These are phyloP conservation scores for Cyclotella distinguenda DNA, from an alignment of 108 stramenopile genomes.

Conservation along the genomic window DNA sequence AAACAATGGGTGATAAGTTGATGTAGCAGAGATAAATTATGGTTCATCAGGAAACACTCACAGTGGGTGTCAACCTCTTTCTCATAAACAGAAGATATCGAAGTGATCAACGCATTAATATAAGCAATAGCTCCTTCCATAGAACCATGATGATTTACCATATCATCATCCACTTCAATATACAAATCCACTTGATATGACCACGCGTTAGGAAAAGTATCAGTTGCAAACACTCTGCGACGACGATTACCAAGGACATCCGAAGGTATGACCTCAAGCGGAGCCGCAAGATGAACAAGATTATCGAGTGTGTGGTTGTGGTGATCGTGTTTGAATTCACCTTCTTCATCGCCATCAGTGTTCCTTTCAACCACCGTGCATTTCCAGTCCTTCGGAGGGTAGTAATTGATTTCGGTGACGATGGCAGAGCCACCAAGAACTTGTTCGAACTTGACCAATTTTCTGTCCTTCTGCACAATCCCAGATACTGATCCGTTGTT, in stretches of 20 bases:
- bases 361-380: not conserved
- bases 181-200: conserved; percentile 19
- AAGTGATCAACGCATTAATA: conserved; percentile 14
- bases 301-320: not conserved
- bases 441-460: conserved; percentile 3
- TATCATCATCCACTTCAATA: conserved; percentile 12
- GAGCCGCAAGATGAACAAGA: too few species aligned
- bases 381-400: conserved; percentile 6
- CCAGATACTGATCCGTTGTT: not conserved
- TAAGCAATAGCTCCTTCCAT: conserved; percentile 4
- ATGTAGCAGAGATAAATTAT: not conserved
- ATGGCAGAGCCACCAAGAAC: not conserved
- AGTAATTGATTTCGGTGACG: not conserved
- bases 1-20: not conserved
- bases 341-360: not conserved
- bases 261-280: not conserved
- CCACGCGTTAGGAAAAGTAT: conserved; percentile 2
- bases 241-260: conserved; percentile 1
- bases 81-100: conserved; percentile 10
- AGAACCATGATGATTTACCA: conserved; percentile 6
- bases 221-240: conserved; percentile 2
- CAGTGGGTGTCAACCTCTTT: conserved; percentile 20
- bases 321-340: not conserved
- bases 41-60: not conserved
- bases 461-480: not conserved